Base-by-base conservation (phyloP, 768 basidiomycete species). In the Nevesoporus exiguus region DNA sequence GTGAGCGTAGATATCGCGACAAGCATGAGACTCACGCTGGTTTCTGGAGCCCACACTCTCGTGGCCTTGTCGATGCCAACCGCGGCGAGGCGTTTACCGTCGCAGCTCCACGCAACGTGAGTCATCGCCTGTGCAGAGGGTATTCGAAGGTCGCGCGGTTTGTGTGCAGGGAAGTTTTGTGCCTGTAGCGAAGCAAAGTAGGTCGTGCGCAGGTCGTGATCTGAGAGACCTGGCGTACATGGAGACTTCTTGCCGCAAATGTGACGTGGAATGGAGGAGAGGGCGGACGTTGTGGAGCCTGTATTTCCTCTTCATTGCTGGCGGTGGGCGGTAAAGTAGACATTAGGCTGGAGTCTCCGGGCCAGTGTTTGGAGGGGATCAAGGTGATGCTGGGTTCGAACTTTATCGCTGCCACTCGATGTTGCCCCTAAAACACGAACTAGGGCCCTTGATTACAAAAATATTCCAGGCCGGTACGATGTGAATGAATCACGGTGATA, bases 31-130 rank as follows among this genome's bases (percentile, higher is more conserved):
- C 84, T 67, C 66, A 90, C 89, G 61, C 80, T 86, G 66, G 88
- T 86, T 56, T 91, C 89, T 5, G 89, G 88, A 48, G 74, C 71
- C 86, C 88, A 92, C n/a, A 92, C 70, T 59, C 90, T 75, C 11
- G 83, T 82, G n/a, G 74, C 71, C 64, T 86, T 90, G 73, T 93
- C 90, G 41, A 90, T 82, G 4, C 90, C 90, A 8, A 88, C 88
- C n/a, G 83, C 88, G 2, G 86, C 87, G 14, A 92, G 74, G 53
- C 85, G 85, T 73, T 84, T 85, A 17, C 90, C 90, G 63, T 92
- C 90, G 62, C 88, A 90, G 61, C 77, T 91, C 89, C 89, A 93
- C 0, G 88, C 86, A 49, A 91, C 83, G 64, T 89, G 87, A 42
- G 77, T 87, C 76, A 90, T 86, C 1, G 70, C 68, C 61, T 87